Percentiles rank a stretch among this genome's conserved stretches.
Conservation (phyloP, 805 yeast genomes). For the Metschnikowia chrysomelidarum region DNA sequence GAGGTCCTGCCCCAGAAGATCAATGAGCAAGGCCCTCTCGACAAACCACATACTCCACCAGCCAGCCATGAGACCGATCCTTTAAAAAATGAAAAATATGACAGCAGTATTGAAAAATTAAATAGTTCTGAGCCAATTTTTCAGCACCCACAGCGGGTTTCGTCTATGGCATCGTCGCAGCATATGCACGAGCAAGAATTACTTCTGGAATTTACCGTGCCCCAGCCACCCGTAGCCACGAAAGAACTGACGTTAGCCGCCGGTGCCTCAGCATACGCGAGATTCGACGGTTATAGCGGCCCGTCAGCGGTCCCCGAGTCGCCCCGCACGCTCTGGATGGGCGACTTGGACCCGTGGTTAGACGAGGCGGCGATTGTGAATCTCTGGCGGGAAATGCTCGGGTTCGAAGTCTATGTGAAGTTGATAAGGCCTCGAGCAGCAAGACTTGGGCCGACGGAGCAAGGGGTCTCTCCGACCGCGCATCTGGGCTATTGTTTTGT, state of each 20-base stretch:
- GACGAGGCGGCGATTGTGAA: slow-evolving; percentile 56
- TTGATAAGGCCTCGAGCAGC: slow-evolving; percentile 50
- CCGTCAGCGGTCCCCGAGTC: slow-evolving; percentile 27
- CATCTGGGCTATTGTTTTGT: slow-evolving; percentile 73
- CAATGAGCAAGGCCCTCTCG: too few species aligned
- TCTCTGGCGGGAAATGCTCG: slow-evolving; percentile 58
- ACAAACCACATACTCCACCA: too few species aligned
- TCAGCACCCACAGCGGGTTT: too few species aligned
- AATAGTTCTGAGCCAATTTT: too few species aligned
- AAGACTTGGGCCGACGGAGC: slow-evolving; percentile 20
- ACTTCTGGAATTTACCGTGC: slow-evolving; percentile 37
- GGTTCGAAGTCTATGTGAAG: slow-evolving; percentile 61
- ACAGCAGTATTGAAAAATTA: too few species aligned
- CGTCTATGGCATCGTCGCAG: slow-evolving; percentile 37
- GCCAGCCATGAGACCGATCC: too few species aligned
- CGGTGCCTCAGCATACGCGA: slow-evolving; percentile 18
- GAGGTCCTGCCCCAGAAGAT: too few species aligned
- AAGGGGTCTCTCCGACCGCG: slow-evolving; percentile 21
- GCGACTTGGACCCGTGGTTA: slow-evolving; percentile 78
- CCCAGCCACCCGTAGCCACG: slow-evolving; percentile 42
- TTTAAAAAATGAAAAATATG: too few species aligned
- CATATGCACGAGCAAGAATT: slow-evolving; percentile 45
- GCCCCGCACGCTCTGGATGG: slow-evolving; percentile 86
- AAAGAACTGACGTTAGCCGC: slow-evolving; percentile 36
- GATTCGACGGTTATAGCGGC: slow-evolving; percentile 4